These are phyloP conservation scores for Rubroshorea leprosula DNA, from an alignment of 345 rosid genomes.

Conservation along the genomic window DNA sequence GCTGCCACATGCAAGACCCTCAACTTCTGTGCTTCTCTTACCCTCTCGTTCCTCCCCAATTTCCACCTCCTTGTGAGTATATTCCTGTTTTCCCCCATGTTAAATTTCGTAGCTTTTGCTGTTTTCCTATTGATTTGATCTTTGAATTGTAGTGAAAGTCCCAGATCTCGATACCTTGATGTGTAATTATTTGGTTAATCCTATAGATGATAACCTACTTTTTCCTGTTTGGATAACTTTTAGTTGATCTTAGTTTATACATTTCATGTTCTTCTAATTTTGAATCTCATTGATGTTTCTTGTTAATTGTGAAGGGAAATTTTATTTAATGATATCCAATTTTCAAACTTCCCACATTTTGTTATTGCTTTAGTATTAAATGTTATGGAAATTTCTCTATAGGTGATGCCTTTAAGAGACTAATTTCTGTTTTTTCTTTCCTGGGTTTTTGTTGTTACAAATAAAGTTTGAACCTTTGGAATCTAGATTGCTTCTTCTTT, in stretches of 20 bases:
- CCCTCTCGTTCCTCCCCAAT: constrained; percentile 66
- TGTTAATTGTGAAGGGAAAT: background rate
- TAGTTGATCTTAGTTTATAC: no score
- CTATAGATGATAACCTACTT: background rate
- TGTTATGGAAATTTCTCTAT: background rate
- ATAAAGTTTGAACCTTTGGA: background rate
- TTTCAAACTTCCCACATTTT: background rate
- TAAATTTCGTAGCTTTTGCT: background rate
- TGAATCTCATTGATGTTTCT: background rate
- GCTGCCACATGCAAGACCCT: constrained; percentile 62
- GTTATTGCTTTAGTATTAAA: background rate
- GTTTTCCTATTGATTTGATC: background rate
- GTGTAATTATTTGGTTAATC: background rate
- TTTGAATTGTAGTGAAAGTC: no score
- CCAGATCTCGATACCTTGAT: no score
- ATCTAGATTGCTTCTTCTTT: constrained; percentile 1
- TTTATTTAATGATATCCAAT: background rate
- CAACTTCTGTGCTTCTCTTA: constrained; percentile 50
- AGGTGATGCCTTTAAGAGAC: background rate
- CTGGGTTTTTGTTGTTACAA: background rate
- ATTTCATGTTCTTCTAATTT: background rate
- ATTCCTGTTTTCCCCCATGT: no score
- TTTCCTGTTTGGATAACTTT: no score
- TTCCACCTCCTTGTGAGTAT: constrained; percentile 64
- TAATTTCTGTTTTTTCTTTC: background rate